phyloP scores from a whole-genome alignment of 148 eudicot genomes.

The Fagopyrum tataricum region DNA sequence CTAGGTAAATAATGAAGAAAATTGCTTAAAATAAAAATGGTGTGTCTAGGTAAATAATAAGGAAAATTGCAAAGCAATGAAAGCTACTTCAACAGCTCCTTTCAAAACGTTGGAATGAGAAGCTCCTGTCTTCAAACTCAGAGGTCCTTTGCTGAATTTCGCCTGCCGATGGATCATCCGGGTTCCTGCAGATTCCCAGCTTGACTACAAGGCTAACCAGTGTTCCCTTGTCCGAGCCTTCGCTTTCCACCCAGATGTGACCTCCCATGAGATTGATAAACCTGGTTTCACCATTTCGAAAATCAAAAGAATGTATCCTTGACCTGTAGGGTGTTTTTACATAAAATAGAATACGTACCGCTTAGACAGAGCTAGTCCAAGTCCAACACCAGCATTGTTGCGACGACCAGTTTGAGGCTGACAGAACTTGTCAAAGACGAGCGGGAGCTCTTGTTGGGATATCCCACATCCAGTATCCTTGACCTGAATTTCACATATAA shows the following conservation, averaged over 20 bases:
- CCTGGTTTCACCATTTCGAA: slow-evolving; percentile 23
- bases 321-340: background rate
- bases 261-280: slow-evolving; percentile 75
- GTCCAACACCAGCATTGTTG: slow-evolving; percentile 50
- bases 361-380: slow-evolving; percentile 87
- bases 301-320: background rate
- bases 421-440: slow-evolving; percentile 62
- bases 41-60: background rate
- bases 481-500: slow-evolving; percentile 38
- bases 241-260: slow-evolving; percentile 73
- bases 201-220: slow-evolving; percentile 42
- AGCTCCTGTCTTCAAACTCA: slow-evolving; percentile 7
- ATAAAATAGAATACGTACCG: slow-evolving; percentile 32
- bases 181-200: slow-evolving; percentile 30
- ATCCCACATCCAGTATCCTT: slow-evolving; percentile 91
- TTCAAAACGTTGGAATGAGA: slow-evolving; percentile 12
- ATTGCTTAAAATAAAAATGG: no score
- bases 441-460: slow-evolving; percentile 61
- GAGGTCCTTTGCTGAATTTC: slow-evolving; percentile 8
- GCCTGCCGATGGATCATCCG: background rate
- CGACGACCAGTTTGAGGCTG: slow-evolving; percentile 35
- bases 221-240: slow-evolving; percentile 58
- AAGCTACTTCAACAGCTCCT: slow-evolving; percentile 1
- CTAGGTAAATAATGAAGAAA: no score
- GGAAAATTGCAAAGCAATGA: no score